Evolutionary conservation across 2,329 filamentous ascomycete genomes (phyloP), one percentile per base, ranked within the genome.

Genomic region (Colletotrichum scovillei): DNA sequence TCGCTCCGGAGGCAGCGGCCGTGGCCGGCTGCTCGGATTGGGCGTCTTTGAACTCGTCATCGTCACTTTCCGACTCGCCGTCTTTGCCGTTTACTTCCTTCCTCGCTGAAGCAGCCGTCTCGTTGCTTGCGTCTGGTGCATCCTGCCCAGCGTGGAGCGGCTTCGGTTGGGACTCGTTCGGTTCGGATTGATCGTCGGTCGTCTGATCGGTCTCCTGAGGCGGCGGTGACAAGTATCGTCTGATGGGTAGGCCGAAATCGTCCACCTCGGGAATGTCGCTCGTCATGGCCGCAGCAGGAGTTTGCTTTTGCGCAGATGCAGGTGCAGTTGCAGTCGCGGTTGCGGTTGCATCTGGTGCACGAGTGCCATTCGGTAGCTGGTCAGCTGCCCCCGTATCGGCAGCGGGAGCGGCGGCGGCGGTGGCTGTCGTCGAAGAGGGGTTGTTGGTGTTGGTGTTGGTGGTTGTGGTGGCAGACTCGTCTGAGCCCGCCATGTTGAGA

Each of bases 171-270:
- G 26, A 24, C 42, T 62, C 52, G 42, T 75, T 58, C 53, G 57
- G 52, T 49, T 57, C 57, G 22, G 70, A 46, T 14, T 69, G 22
- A 49, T 58, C 32, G n/a, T 71, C 67, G 49, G 63, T 63, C 58
- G 56, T 67, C 46, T 62, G 55, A 60, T 74, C 74, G 16, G 67
- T 63, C 52, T 67, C 71, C 55, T 75, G 68, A n/a, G 66, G 63
- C 12, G 74, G 59, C 38, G 83, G 81, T 67, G 80, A 82, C 77
- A 81, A 77, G 78, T 81, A 87, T 77, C 86, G 89, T 79, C 86
- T 87, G 74, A 92, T 88, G 22, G 92, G 92, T 75, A 94, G 83
- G 63, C 92, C 92, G 80, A 94, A 94, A 76, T 94, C 92, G 80
- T 94, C 92, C 72, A 91, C 83, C 78, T 92, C 90, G 63, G 79